phyloP scores from a whole-genome alignment of 2,329 filamentous ascomycete species.

The Pestalotiopsis sp. region DNA sequence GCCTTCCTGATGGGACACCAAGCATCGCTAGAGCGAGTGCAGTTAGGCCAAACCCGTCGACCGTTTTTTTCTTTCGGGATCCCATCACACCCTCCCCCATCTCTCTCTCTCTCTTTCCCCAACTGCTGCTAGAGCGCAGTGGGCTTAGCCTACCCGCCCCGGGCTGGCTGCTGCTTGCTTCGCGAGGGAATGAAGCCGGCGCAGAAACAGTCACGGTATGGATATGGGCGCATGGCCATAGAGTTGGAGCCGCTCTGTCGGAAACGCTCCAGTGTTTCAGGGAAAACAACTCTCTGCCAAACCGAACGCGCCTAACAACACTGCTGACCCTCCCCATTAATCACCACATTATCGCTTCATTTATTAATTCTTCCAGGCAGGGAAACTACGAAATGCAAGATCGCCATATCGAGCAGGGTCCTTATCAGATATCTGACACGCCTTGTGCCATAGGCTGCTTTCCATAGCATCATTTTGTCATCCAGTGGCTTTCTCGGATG shows the following conservation, averaged over 20 bases:
- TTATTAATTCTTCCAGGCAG: neutral
- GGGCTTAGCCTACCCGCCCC: conserved; percentile 1
- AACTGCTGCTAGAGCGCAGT: conserved; percentile 2
- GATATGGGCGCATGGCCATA: neutral
- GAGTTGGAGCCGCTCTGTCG: conserved; percentile 16
- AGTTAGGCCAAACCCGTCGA: too few relatives aligned
- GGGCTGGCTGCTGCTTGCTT: neutral
- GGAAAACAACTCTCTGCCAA: conserved; percentile 4
- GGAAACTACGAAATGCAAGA: neutral
- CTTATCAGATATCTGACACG: neutral
- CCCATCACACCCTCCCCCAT: neutral
- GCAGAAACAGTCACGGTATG: neutral
- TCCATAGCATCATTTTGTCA: neutral
- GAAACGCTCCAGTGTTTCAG: conserved; percentile 17
- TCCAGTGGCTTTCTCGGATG: neutral
- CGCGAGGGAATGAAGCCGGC: neutral
- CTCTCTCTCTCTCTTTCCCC: neutral
- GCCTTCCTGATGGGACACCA: too few relatives aligned
- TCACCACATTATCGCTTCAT: neutral
- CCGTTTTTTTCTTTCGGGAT: too few relatives aligned
- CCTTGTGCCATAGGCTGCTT: neutral
- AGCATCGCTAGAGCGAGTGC: too few relatives aligned
- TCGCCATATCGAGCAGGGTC: neutral
- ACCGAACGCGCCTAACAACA: neutral
- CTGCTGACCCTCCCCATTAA: neutral